A percentile compares a stretch with the other conserved stretches of the same genome.
phyloP scores from a whole-genome alignment of 169 alveolate species.

The Cyclospora cayetanensis region DNA sequence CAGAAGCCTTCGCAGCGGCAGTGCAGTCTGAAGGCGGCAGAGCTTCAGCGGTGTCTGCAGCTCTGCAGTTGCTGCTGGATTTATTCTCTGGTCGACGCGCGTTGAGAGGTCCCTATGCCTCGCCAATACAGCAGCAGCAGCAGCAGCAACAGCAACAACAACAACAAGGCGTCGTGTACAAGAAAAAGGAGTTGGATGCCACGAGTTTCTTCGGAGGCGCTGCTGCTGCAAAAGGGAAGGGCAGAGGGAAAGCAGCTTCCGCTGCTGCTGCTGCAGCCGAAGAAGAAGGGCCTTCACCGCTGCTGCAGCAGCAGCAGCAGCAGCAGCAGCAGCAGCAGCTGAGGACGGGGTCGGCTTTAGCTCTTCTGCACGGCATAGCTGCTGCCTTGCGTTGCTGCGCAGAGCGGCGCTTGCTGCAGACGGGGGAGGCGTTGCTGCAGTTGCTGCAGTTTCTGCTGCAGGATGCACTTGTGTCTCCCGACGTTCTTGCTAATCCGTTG shows the following conservation, averaged over 20 bases:
- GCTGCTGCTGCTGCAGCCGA: slow-evolving; percentile 37
- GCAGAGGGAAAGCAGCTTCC: neutral
- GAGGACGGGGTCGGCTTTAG: neutral
- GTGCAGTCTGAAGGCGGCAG: neutral
- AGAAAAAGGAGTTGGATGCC: slow-evolving; percentile 56
- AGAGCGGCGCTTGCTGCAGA: slow-evolving; percentile 24
- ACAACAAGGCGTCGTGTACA: slow-evolving; percentile 44
- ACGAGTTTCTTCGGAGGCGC: neutral
- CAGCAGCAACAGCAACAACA: slow-evolving; percentile 49
- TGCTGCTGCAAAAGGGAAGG: neutral
- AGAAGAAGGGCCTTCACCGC: neutral
- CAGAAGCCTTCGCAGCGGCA: slow-evolving; percentile 5
- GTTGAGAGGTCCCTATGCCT: neutral
- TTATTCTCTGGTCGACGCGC: neutral
- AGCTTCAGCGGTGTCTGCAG: neutral
- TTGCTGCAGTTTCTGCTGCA: slow-evolving; percentile 57
- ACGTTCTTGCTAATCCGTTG: neutral
- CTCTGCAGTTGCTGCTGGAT: neutral
- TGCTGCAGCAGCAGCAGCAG: slow-evolving; percentile 11
- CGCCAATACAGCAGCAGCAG: neutral
- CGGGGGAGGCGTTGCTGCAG: slow-evolving; percentile 1
- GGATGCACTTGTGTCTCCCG: neutral
- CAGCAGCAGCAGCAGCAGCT: neutral
- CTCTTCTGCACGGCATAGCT: slow-evolving; percentile 47
- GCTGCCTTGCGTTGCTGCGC: slow-evolving; percentile 48